These are phyloP conservation scores for Lactarius deliciosus DNA, from an alignment of 768 basidiomycete genomes.

Conservation along the genomic window DNA sequence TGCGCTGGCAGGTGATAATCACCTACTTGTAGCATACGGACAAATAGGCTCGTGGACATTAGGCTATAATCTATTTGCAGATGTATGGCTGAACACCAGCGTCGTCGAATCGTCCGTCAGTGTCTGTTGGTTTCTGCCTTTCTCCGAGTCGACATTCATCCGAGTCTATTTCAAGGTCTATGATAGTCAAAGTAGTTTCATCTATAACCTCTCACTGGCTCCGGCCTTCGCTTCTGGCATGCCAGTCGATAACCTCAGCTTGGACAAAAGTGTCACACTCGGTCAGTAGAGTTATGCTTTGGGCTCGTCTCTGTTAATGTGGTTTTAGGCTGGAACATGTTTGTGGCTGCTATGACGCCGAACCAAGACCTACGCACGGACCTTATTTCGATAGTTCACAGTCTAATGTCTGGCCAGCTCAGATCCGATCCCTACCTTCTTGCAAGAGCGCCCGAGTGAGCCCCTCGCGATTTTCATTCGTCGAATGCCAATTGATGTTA, in stretches of 20 bases:
- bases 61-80: constrained; percentile 62
- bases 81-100: constrained; percentile 54
- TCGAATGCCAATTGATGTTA: neutral
- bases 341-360: constrained; percentile 15
- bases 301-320: neutral
- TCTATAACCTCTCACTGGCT: neutral
- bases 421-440: too few species aligned
- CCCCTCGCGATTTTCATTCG: neutral
- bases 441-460: constrained; percentile 12
- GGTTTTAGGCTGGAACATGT: constrained; percentile 17
- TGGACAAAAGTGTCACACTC: neutral
- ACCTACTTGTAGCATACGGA: constrained; percentile 12
- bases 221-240: constrained; percentile 12
- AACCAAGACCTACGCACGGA: neutral
- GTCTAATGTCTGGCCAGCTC: too few species aligned
- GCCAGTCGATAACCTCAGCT: constrained; percentile 7
- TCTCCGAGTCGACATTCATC: neutral
- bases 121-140: neutral
- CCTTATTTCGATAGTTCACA: constrained; percentile 19
- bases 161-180: constrained; percentile 15
- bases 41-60: constrained; percentile 49
- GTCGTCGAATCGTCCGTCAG: constrained; percentile 40
- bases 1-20: constrained; percentile 14
- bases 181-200: constrained; percentile 9
- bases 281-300: neutral